A percentile compares a stretch with the other conserved stretches of the same genome.
Conservation (phyloP, 2,329 filamentous ascomycete species). For the Aureobasidium pullulans region DNA sequence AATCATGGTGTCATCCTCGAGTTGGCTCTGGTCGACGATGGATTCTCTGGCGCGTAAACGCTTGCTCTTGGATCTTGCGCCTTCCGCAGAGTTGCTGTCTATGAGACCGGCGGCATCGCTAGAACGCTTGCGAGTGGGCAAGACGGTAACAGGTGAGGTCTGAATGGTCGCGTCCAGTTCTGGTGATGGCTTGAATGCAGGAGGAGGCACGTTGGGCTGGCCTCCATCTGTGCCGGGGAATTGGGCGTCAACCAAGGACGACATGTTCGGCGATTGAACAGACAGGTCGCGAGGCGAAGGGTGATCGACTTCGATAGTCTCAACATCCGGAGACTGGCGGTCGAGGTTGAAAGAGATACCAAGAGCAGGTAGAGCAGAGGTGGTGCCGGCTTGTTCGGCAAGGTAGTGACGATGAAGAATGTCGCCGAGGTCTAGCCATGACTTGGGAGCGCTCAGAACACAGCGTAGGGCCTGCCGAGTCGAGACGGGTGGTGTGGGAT, state of each 20-base stretch:
- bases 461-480: slow-evolving; percentile 12
- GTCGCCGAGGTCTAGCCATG: slow-evolving; percentile 29
- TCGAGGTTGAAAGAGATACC: slow-evolving; percentile 23
- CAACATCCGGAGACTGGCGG: neutral
- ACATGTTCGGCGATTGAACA: neutral
- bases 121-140: slow-evolving; percentile 50
- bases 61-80: slow-evolving; percentile 52
- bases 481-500: neutral
- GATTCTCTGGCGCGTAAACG: slow-evolving; percentile 54
- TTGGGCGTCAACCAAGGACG: slow-evolving; percentile 17
- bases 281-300: slow-evolving; percentile 2
- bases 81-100: slow-evolving; percentile 45
- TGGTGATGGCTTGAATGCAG: neutral
- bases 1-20: slow-evolving; percentile 33
- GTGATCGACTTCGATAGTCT: neutral
- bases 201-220: slow-evolving; percentile 20
- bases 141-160: slow-evolving; percentile 20
- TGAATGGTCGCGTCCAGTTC: neutral
- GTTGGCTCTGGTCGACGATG: slow-evolving; percentile 27
- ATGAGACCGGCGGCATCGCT: slow-evolving; percentile 53
- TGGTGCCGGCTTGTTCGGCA: slow-evolving; percentile 22
- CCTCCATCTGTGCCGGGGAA: slow-evolving; percentile 27
- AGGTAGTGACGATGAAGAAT: slow-evolving; percentile 22
- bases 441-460: slow-evolving; percentile 21
- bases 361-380: slow-evolving; percentile 16